Evolutionary conservation across 176 grass and related monocot genomes (phyloP).

Genomic region (Ensete glaucum): DNA sequence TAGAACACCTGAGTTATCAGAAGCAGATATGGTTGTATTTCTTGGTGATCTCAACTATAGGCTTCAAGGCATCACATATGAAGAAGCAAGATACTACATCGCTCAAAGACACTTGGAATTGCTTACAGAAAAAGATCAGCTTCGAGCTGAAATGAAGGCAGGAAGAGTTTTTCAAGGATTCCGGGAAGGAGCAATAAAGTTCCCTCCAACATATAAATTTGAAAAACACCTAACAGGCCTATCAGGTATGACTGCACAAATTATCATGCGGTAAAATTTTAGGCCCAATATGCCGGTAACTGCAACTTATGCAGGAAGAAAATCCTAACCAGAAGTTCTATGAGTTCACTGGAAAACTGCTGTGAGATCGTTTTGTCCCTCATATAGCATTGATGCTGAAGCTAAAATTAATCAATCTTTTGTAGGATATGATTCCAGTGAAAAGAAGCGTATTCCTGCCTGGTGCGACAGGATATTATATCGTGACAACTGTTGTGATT

Average conservation of each 20-base stretch:
- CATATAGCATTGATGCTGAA: neutral
- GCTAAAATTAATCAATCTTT: conserved; percentile 4
- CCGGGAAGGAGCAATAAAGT: conserved; percentile 67
- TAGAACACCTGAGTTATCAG: conserved; percentile 58
- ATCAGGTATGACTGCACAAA: conserved; percentile 36
- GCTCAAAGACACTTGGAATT: conserved; percentile 48
- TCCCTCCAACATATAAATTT: conserved; percentile 93
- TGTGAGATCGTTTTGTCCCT: neutral
- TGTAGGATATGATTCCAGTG: conserved; percentile 84
- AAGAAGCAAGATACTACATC: conserved; percentile 61
- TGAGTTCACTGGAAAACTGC: neutral
- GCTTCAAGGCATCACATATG: conserved; percentile 60
- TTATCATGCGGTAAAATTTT: neutral
- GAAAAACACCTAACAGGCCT: conserved; percentile 55
- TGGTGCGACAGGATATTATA: conserved; percentile 95
- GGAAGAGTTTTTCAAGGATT: conserved; percentile 89
- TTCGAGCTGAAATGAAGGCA: conserved; percentile 64
- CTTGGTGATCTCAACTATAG: conserved; percentile 97
- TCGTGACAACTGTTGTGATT: conserved; percentile 57
- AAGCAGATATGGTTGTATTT: conserved; percentile 82
- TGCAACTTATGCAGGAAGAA: neutral
- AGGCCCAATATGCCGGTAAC: neutral
- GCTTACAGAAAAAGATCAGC: conserved; percentile 73
- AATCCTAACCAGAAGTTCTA: neutral
- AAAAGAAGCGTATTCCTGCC: conserved; percentile 90